These are phyloP conservation scores for Russula griseocarnosa DNA, from an alignment of 768 basidiomycete genomes.

Conservation along the genomic window DNA sequence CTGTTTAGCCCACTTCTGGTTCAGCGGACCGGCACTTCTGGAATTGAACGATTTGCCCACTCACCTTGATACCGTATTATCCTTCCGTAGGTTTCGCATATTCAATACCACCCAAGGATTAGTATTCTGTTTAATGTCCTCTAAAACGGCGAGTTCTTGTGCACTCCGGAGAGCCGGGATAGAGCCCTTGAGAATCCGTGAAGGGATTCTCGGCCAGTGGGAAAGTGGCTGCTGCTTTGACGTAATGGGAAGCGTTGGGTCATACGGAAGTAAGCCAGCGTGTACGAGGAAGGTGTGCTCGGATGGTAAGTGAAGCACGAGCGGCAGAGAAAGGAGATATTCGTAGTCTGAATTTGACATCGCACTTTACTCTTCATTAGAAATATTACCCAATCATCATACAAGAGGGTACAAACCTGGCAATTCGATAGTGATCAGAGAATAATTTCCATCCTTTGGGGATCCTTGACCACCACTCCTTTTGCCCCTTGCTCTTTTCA, in stretches of 20 bases:
- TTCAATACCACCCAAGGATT: constrained; percentile 76
- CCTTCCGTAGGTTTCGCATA: constrained; percentile 51
- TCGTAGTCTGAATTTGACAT: constrained; percentile 58
- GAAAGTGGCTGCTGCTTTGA: constrained; percentile 62
- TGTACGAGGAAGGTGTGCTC: constrained; percentile 78
- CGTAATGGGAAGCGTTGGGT: constrained; percentile 52
- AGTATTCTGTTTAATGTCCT: constrained; percentile 67
- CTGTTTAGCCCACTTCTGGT: constrained; percentile 17
- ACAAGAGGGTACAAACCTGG: constrained; percentile 43
- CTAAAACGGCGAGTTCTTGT: constrained; percentile 68
- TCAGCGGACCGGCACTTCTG: background rate
- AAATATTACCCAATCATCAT: background rate
- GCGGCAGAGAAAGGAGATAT: constrained; percentile 74
- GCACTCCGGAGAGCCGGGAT: constrained; percentile 42
- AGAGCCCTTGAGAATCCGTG: constrained; percentile 5
- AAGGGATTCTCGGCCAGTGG: constrained; percentile 21
- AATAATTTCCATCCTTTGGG: constrained; percentile 65
- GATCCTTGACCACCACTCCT: constrained; percentile 35
- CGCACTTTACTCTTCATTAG: constrained; percentile 35
- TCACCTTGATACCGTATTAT: constrained; percentile 39
- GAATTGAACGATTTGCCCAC: constrained; percentile 15
- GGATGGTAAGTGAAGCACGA: constrained; percentile 68
- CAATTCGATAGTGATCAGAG: constrained; percentile 72
- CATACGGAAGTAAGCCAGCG: constrained; percentile 72
- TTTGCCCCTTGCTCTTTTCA: constrained; percentile 3